Base-by-base conservation (phyloP, 2,329 filamentous ascomycete species). In the Aspergillus sp. region DNA sequence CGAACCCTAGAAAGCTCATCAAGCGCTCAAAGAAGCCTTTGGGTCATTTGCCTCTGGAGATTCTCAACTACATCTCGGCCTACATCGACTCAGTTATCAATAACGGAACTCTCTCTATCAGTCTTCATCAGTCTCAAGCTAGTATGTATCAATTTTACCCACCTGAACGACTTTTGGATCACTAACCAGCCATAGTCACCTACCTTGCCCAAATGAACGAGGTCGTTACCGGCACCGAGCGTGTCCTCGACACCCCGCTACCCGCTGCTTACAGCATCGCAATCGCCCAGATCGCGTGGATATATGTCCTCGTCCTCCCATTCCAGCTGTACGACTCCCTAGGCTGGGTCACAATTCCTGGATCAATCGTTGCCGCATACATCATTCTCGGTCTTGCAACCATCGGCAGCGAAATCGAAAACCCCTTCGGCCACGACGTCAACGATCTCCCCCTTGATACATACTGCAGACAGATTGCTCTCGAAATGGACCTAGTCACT, bases 241-340 rank as follows among this genome's bases (percentile, higher is more conserved):
- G 91, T 61, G 87, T 96, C 19, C 84, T 93, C 33, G 89, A 88
- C 72, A 96, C 91, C 0, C 91, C 91, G 1, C 83, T 96, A 0
- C 91, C 91, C 2, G 83, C 91, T 56, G 91, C 90, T 47, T 96
- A 96, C 78, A 86, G 84, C 63, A 95, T 96, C 66, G 86, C 90
- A 66, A 93, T 95, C 71, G 86, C 87, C 19, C 91, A 96, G 72
- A 93, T 95, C 69, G 91, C 91, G 33, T 93, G 89, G 86, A 83
- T 92, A 51, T 96, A 95, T 75, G 86, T 95, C 53, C 77, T 91
- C 65, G 81, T 91, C 33, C 82, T 96, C 1, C 91, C 91, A 5
- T 95, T 95, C 81, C 91, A 96, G 76, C 84, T 96, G 6, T 84
- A 85, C 69, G 69, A 73, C 0, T 71, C 75, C 3, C 83, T 96